phyloP scores from a whole-genome alignment of 2,329 filamentous ascomycete genomes.

The Blastomyces silverae region DNA sequence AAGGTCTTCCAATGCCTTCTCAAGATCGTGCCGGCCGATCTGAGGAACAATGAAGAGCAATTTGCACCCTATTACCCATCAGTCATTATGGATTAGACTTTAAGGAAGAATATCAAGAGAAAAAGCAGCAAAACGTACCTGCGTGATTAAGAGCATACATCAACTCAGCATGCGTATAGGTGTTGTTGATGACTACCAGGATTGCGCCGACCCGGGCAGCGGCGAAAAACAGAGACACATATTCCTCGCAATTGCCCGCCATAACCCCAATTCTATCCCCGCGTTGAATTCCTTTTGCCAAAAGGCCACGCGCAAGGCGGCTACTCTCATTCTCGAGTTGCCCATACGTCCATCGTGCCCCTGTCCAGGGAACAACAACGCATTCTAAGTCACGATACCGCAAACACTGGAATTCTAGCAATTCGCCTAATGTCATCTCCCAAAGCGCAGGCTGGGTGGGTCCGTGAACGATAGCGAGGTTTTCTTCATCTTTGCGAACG shows the following conservation, averaged over 20 bases:
- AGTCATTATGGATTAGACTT: not conserved
- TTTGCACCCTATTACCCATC: conserved; percentile 52
- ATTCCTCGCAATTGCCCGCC: conserved; percentile 56
- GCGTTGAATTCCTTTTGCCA: conserved; percentile 59
- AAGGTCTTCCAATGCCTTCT: conserved; percentile 51
- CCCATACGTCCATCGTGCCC: conserved; percentile 64
- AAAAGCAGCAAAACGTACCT: conserved; percentile 41
- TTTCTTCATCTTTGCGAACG: conserved; percentile 10
- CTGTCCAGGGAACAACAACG: conserved; percentile 68
- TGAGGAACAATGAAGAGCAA: conserved; percentile 64
- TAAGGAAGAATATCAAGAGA: not conserved
- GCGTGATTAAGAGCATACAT: conserved; percentile 65
- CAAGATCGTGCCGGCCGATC: conserved; percentile 61
- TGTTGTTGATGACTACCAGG: conserved; percentile 74
- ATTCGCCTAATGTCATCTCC: conserved; percentile 63
- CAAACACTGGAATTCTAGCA: conserved; percentile 63
- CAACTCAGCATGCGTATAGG: conserved; percentile 67
- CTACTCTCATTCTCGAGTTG: conserved; percentile 57
- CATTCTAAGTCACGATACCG: conserved; percentile 61
- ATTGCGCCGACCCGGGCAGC: conserved; percentile 60
- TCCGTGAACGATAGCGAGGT: conserved; percentile 57
- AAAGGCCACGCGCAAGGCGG: conserved; percentile 57
- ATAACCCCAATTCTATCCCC: conserved; percentile 69
- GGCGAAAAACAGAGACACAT: conserved; percentile 64
- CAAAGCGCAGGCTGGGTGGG: conserved; percentile 62